Conservation (phyloP, 2,329 filamentous ascomycete species). For the Westerdykella ornata region DNA sequence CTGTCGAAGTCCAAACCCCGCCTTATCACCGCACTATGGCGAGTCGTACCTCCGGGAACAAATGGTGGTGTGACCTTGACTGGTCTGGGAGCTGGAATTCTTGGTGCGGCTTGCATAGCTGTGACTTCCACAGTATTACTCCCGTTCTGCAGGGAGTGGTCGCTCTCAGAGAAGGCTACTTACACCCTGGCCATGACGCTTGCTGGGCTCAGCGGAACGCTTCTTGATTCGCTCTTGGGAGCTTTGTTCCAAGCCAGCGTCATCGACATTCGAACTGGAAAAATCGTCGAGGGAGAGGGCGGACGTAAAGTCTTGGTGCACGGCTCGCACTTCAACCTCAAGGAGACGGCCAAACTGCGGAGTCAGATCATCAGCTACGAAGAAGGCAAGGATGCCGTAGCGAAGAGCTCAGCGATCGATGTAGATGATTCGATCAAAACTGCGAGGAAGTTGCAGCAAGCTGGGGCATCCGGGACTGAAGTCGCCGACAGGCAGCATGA, state of each 20-base stretch:
- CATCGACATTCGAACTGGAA: slow-evolving; percentile 72
- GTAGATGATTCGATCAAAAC: slow-evolving; percentile 16
- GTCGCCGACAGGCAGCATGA: slow-evolving; percentile 37
- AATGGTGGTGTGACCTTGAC: slow-evolving; percentile 82
- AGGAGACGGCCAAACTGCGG: slow-evolving; percentile 26
- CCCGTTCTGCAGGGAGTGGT: slow-evolving; percentile 55
- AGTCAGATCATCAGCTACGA: slow-evolving; percentile 40
- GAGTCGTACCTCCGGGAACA: slow-evolving; percentile 78
- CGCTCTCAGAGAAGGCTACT: slow-evolving; percentile 13
- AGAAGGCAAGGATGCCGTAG: slow-evolving; percentile 33
- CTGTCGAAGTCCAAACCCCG: slow-evolving; percentile 68
- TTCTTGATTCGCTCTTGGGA: slow-evolving; percentile 83
- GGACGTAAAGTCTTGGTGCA: slow-evolving; percentile 51
- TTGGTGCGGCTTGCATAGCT: slow-evolving; percentile 66
- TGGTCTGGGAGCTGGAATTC: slow-evolving; percentile 65
- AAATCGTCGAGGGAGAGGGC: slow-evolving; percentile 80
- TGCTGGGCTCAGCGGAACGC: slow-evolving; percentile 71
- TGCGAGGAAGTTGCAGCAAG: slow-evolving; percentile 30
- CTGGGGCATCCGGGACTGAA: slow-evolving; percentile 16
- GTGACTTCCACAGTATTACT: slow-evolving; percentile 61
- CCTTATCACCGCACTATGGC: slow-evolving; percentile 76
- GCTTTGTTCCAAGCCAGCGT: slow-evolving; percentile 81
- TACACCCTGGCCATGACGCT: slow-evolving; percentile 54
- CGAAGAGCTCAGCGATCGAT: slow-evolving; percentile 28
- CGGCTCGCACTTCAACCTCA: slow-evolving; percentile 26